phyloP scores from a whole-genome alignment of 768 basidiomycete genomes.

The Serendipita vermifera region DNA sequence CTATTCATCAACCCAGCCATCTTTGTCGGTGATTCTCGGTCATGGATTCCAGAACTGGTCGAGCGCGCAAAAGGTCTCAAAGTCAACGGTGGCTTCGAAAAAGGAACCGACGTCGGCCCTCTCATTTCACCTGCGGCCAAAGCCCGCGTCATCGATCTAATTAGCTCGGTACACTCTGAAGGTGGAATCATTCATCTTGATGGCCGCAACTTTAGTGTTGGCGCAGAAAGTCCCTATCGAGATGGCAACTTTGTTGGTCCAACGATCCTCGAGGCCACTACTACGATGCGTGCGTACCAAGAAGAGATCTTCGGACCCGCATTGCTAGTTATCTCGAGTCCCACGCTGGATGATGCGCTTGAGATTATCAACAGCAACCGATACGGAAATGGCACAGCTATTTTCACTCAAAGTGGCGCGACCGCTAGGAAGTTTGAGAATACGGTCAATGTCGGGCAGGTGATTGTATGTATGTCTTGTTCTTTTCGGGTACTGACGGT shows the following conservation, averaged over 20 bases:
- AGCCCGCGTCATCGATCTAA: conserved; percentile 57
- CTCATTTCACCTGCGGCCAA: conserved; percentile 61
- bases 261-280: conserved; percentile 73
- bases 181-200: conserved; percentile 82
- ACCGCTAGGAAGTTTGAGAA: conserved; percentile 88
- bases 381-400: conserved; percentile 90
- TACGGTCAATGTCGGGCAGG: conserved; percentile 62
- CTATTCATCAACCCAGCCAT: conserved; percentile 26
- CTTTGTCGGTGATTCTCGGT: conserved; percentile 58
- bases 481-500: neutral
- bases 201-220: conserved; percentile 57
- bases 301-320: conserved; percentile 96
- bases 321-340: conserved; percentile 59
- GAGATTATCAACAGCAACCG: conserved; percentile 77
- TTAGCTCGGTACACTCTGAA: conserved; percentile 43
- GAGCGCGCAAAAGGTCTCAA: conserved; percentile 68
- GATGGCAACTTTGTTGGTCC: conserved; percentile 92
- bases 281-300: conserved; percentile 74
- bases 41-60: conserved; percentile 79
- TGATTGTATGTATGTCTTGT: neutral
- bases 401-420: conserved; percentile 93
- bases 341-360: conserved; percentile 82
- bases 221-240: conserved; percentile 46
- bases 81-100: conserved; percentile 85
- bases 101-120: conserved; percentile 59